Conservation (phyloP, 208 protist species). For the Phytomonas francai region DNA sequence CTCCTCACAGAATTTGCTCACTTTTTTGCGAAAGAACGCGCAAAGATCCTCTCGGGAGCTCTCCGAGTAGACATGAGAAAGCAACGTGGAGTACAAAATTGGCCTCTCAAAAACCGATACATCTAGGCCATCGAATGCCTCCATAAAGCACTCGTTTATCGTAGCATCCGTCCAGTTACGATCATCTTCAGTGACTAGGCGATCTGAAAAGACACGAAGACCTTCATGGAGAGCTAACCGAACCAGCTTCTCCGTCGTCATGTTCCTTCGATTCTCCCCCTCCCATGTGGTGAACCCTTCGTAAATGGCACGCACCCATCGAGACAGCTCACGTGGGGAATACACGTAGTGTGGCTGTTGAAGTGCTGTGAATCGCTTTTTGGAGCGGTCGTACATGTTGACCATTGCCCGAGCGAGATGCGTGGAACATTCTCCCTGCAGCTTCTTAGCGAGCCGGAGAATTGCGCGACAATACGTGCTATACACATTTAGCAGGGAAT, state of each 20-base stretch:
- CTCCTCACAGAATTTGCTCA: constrained; percentile 96
- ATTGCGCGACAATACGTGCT: constrained; percentile 96
- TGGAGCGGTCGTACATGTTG: constrained; percentile 90
- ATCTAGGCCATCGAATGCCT: constrained; percentile 78
- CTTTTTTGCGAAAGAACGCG: constrained; percentile 79
- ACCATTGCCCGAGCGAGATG: constrained; percentile 93
- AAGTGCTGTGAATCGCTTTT: constrained; percentile 91
- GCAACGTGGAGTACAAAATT: constrained; percentile 95
- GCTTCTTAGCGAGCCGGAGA: background rate
- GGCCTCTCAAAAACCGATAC: constrained; percentile 67
- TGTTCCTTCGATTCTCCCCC: constrained; percentile 4
- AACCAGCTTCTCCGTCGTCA: constrained; percentile 74
- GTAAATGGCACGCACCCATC: constrained; percentile 97
- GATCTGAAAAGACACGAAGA: constrained; percentile 94
- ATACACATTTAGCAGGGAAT: constrained; percentile 98
- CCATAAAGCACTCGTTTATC: constrained; percentile 59
- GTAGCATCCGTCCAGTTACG: constrained; percentile 91
- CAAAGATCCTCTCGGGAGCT: constrained; percentile 88
- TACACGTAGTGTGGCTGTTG: constrained; percentile 99
- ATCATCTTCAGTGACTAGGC: constrained; percentile 92
- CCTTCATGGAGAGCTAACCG: constrained; percentile 96
- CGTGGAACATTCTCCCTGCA: background rate
- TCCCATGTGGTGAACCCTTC: constrained; percentile 89
- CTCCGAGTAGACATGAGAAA: constrained; percentile 87
- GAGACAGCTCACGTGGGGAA: constrained; percentile 96